These are phyloP conservation scores for Discostella stelligera DNA, from an alignment of 352 stramenopile genomes.

Conservation along the genomic window DNA sequence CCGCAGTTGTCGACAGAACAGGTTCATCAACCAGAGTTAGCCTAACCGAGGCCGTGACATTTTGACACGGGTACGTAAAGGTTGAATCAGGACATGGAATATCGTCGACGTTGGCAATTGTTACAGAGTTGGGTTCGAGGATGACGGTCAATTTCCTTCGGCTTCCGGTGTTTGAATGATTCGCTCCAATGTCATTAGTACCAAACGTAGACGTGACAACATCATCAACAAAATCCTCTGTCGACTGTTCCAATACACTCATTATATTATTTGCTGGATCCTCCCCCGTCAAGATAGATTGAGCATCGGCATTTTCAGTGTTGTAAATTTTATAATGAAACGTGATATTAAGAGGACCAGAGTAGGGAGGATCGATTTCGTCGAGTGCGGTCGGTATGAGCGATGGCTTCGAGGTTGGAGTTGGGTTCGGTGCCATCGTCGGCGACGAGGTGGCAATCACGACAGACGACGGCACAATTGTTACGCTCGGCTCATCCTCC, in stretches of 20 bases:
- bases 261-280: conserved; percentile 28
- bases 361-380: conserved; percentile 18
- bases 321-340: conserved; percentile 54
- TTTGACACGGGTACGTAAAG: conserved; percentile 30
- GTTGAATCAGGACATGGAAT: conserved; percentile 22
- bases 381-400: background rate
- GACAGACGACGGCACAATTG: background rate
- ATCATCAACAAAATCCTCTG: conserved; percentile 22
- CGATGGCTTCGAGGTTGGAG: background rate
- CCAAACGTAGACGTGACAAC: conserved; percentile 34
- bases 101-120: conserved; percentile 39
- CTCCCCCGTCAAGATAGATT: conserved; percentile 11
- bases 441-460: background rate
- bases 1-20: conserved; percentile 17
- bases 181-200: background rate
- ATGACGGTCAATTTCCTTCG: conserved; percentile 25
- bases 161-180: background rate
- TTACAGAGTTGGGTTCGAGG: conserved; percentile 8
- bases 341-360: conserved; percentile 22
- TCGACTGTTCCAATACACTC: conserved; percentile 18
- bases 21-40: conserved; percentile 34
- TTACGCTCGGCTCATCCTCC: background rate
- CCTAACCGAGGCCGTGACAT: conserved; percentile 16
- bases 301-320: conserved; percentile 14
- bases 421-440: background rate